phyloP scores from a whole-genome alignment of 208 protist species.

The Leishmania tarentolae region DNA sequence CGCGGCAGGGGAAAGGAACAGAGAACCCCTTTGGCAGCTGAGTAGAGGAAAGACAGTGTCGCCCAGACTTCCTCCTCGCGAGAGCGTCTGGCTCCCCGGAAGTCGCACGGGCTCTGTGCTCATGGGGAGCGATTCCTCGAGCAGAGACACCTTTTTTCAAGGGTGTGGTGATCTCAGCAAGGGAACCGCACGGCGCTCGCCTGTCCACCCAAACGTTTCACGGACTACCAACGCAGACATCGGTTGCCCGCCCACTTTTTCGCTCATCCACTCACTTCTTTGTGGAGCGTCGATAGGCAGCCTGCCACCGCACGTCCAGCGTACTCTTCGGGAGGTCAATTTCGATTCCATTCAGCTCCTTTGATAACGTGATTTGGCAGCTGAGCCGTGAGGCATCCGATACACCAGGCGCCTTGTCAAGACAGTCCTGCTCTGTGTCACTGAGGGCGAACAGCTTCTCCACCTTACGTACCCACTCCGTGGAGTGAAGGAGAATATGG shows the following conservation, averaged over 20 bases:
- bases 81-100: background rate
- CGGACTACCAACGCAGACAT: background rate
- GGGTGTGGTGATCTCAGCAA: background rate
- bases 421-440: constrained; percentile 74
- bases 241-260: background rate
- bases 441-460: constrained; percentile 61
- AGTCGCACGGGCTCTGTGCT: background rate
- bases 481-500: constrained; percentile 88
- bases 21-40: background rate
- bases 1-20: background rate
- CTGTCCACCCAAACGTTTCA: background rate
- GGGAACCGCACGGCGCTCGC: background rate
- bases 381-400: constrained; percentile 48
- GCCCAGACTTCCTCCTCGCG: background rate
- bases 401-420: constrained; percentile 43
- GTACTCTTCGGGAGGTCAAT: constrained; percentile 25
- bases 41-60: background rate
- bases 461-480: constrained; percentile 72
- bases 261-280: constrained; percentile 4
- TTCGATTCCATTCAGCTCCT: constrained; percentile 42
- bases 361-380: constrained; percentile 58
- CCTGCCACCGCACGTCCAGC: constrained; percentile 27
- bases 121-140: background rate
- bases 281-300: constrained; percentile 12
- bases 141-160: background rate